These are phyloP conservation scores for Ilex aquifolium DNA, from an alignment of 257 asterid genomes.

Conservation along the genomic window DNA sequence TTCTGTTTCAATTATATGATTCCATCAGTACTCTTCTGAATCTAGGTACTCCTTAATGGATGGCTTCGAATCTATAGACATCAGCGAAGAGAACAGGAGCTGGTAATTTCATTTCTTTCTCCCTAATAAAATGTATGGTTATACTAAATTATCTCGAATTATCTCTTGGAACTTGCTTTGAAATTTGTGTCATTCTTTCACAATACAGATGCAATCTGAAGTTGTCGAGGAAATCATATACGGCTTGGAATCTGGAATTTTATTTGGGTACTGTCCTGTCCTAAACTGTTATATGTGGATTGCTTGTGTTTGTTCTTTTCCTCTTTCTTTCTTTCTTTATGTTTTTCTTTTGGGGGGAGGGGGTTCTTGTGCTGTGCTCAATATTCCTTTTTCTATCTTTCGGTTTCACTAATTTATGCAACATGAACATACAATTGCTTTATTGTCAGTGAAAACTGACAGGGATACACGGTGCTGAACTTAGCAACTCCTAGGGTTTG, in stretches of 20 bases:
- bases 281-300: slow-evolving; percentile 3
- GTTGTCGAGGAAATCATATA: slow-evolving; percentile 92
- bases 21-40: slow-evolving; percentile 13
- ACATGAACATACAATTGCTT: too few species aligned
- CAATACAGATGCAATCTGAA: slow-evolving; percentile 88
- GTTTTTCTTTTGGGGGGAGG: too few species aligned
- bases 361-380: too few species aligned
- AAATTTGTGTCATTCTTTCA: slow-evolving; percentile 15
- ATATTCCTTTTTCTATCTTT: too few species aligned
- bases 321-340: not conserved
- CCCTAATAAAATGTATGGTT: slow-evolving; percentile 3
- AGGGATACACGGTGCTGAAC: too few species aligned
- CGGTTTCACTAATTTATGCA: too few species aligned
- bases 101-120: slow-evolving; percentile 44
- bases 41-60: slow-evolving; percentile 82
- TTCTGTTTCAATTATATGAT: not conserved
- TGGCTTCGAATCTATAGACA: slow-evolving; percentile 88
- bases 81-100: slow-evolving; percentile 89
- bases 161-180: slow-evolving; percentile 12
- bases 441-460: too few species aligned
- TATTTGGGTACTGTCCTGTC: slow-evolving; percentile 64
- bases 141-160: not conserved
- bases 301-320: not conserved
- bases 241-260: slow-evolving; percentile 93
- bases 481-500: too few species aligned